Percentiles rank a stretch among this genome's conserved stretches.
These are phyloP conservation scores for Phytophthora rubi DNA, from an alignment of 352 stramenopile species.

Conservation along the genomic window DNA sequence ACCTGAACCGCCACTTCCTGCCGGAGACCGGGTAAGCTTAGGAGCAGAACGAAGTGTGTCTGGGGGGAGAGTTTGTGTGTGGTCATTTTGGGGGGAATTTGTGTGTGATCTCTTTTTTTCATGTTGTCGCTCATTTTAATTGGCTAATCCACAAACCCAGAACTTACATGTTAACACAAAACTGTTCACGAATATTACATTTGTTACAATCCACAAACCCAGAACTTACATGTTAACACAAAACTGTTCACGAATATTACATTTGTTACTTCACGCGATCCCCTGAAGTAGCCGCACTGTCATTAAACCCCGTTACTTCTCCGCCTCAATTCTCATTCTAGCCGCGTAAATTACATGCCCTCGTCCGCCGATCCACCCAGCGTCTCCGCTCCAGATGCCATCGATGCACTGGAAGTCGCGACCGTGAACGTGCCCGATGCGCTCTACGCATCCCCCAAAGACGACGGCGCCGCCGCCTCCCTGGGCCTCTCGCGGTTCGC, in stretches of 20 bases:
- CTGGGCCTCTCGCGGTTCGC: constrained; percentile 38
- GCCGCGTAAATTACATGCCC: constrained; percentile 33
- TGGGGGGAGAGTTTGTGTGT: no score
- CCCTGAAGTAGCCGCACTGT: neutral
- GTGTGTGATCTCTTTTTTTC: no score
- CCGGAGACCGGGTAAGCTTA: no score
- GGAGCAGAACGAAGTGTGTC: no score
- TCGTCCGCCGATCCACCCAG: neutral
- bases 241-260: constrained; percentile 26
- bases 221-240: constrained; percentile 13
- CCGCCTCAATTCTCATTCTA: constrained; percentile 37
- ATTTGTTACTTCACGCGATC: constrained; percentile 9
- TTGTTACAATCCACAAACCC: no score
- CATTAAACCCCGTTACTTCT: neutral
- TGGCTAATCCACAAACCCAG: no score
- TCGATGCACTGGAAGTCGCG: constrained; percentile 23
- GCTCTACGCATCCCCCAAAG: constrained; percentile 20
- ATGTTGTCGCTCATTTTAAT: no score
- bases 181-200: no score
- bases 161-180: no score
- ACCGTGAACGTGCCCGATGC: constrained; percentile 13
- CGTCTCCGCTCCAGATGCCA: neutral
- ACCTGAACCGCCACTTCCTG: no score
- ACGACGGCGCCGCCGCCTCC: constrained; percentile 2
- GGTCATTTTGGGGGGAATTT: no score